These are phyloP conservation scores for Ogataea thermomethanolica DNA, from an alignment of 805 yeast genomes.

Conservation along the genomic window DNA sequence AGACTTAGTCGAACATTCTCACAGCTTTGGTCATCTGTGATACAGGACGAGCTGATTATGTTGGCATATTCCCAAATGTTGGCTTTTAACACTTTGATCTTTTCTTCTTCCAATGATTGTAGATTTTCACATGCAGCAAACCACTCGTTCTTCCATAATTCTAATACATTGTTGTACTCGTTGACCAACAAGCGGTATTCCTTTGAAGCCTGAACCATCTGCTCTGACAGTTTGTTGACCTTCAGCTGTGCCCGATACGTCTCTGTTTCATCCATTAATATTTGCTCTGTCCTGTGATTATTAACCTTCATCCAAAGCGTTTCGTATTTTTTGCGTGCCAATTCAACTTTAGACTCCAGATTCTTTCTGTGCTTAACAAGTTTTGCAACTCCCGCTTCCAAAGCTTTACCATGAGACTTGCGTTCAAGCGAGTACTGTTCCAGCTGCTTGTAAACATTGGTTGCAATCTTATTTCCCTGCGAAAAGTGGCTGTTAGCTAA, in stretches of 20 bases:
- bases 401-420: slow-evolving; percentile 50
- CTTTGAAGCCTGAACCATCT: slow-evolving; percentile 41
- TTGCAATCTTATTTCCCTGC: slow-evolving; percentile 46
- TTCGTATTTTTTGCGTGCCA: slow-evolving; percentile 48
- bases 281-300: slow-evolving; percentile 56
- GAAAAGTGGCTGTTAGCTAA: slow-evolving; percentile 55
- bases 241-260: slow-evolving; percentile 57
- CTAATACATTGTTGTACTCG: slow-evolving; percentile 52
- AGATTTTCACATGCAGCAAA: slow-evolving; percentile 53
- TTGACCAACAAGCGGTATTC: slow-evolving; percentile 57
- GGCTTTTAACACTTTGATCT: slow-evolving; percentile 64
- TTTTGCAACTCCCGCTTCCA: slow-evolving; percentile 55
- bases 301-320: slow-evolving; percentile 56
- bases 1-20: slow-evolving; percentile 65
- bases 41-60: slow-evolving; percentile 69
- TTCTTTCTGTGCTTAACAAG: slow-evolving; percentile 45
- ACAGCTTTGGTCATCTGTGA: slow-evolving; percentile 71
- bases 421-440: slow-evolving; percentile 48
- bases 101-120: slow-evolving; percentile 68
- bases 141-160: slow-evolving; percentile 74
- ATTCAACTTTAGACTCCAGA: slow-evolving; percentile 35
- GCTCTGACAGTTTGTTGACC: slow-evolving; percentile 45
- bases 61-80: slow-evolving; percentile 79
- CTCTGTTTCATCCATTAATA: slow-evolving; percentile 71
- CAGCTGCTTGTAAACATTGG: slow-evolving; percentile 51